These are phyloP conservation scores for Allomyces javanicus DNA, from an alignment of 192 early-diverging fungal species.

Conservation along the genomic window DNA sequence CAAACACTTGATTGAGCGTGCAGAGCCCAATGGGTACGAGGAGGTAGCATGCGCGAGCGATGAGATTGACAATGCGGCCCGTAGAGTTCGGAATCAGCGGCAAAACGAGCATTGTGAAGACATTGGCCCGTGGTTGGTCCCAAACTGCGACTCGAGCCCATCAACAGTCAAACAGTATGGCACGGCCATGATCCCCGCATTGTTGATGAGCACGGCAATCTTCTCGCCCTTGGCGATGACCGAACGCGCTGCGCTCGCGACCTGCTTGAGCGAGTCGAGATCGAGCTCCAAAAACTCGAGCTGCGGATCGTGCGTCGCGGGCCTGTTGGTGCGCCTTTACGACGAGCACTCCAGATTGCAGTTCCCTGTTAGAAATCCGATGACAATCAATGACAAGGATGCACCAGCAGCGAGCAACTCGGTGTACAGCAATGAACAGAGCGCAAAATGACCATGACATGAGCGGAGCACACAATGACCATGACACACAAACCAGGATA, in stretches of 20 bases:
- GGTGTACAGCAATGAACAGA: too few relatives aligned
- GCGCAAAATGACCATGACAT: too few relatives aligned
- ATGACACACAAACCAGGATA: too few relatives aligned
- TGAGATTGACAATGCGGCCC: constrained; percentile 12
- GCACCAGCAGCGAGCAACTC: too few relatives aligned
- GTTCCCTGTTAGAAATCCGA: too few relatives aligned
- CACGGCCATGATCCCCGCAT: constrained; percentile 37
- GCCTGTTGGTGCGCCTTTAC: too few relatives aligned
- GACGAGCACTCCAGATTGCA: too few relatives aligned
- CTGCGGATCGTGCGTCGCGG: constrained; percentile 7
- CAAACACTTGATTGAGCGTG: too few relatives aligned
- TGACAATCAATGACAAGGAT: too few relatives aligned
- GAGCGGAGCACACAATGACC: too few relatives aligned
- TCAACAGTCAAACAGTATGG: constrained; percentile 35
- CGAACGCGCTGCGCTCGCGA: constrained; percentile 16
- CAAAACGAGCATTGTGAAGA: constrained; percentile 20
- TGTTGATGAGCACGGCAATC: constrained; percentile 22
- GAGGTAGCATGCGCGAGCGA: neutral
- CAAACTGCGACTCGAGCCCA: constrained; percentile 41
- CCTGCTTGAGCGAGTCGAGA: constrained; percentile 24
- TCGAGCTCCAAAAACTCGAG: constrained; percentile 24
- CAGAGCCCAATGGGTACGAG: constrained; percentile 1
- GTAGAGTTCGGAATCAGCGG: too few relatives aligned
- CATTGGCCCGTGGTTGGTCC: constrained; percentile 39
- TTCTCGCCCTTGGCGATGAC: constrained; percentile 8